These are phyloP conservation scores for Penicillium psychrofluorescens DNA, from an alignment of 495 filamentous ascomycete species.

Conservation along the genomic window DNA sequence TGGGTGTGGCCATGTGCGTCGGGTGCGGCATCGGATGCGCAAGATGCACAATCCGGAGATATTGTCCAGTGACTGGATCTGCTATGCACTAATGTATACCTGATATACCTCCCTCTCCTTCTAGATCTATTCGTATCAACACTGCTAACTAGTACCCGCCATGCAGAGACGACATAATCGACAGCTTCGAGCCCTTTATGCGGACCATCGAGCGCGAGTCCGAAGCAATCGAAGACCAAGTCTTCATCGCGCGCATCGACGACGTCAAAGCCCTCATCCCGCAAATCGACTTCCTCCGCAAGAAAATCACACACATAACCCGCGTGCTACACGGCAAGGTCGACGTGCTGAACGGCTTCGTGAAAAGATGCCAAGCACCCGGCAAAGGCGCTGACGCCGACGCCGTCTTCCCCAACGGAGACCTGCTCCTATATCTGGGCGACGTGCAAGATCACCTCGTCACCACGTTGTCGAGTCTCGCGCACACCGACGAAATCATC, in stretches of 20 bases:
- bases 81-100: slow-evolving; percentile 82
- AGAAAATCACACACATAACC: slow-evolving; percentile 84
- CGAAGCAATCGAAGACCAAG: slow-evolving; percentile 84
- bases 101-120: slow-evolving; percentile 15
- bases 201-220: slow-evolving; percentile 69
- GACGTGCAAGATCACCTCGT: slow-evolving; percentile 98
- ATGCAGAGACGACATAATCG: slow-evolving; percentile 85
- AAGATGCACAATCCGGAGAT: slow-evolving; percentile 79
- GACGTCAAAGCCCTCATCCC: slow-evolving; percentile 75
- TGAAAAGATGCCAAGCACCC: slow-evolving; percentile 79
- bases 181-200: slow-evolving; percentile 79
- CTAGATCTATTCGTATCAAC: not conserved
- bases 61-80: slow-evolving; percentile 90
- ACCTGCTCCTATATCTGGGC: slow-evolving; percentile 84
- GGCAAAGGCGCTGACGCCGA: slow-evolving; percentile 79
- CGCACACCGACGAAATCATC: slow-evolving; percentile 91
- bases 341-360: slow-evolving; percentile 92
- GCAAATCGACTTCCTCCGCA: slow-evolving; percentile 75
- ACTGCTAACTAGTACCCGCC: slow-evolving; percentile 6
- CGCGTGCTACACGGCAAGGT: slow-evolving; percentile 84
- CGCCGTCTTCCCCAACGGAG: slow-evolving; percentile 76
- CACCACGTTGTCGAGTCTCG: slow-evolving; percentile 83
- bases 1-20: slow-evolving; percentile 64
- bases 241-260: slow-evolving; percentile 77
- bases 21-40: slow-evolving; percentile 76